Base-by-base conservation (phyloP, 345 rosid genomes). In the Eucalyptus regnans region DNA sequence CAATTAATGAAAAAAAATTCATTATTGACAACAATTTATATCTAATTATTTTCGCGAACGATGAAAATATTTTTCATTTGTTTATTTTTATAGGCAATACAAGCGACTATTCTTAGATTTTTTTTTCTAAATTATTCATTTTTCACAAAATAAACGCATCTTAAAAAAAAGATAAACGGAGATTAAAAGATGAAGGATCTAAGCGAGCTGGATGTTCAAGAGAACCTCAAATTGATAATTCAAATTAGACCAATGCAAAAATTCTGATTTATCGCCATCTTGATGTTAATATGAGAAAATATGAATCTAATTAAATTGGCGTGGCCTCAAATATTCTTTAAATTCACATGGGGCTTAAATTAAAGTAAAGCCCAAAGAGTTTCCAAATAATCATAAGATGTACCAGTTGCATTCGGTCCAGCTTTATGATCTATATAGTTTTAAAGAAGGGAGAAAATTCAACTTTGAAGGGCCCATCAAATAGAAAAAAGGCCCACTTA, bases 111-210 rank as follows among this genome's bases (percentile, higher is more conserved):
- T 56, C 7, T 50, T 50, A 50, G 17, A 6, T 5, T 50, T 18
- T 54, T 54, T 51, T 54, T 56, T 8, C 1, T 1, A 22, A 54
- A 56, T 9, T 56, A 56, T 56, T 56, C 12, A 56, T 0, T 56
- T 23, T 56, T 5, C 1, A 0, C 0, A 0, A 60, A 60, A 27
- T 20, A 27, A 60, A 60, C 0, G 2, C 0, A 60, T 12, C 66
- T 0, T 27, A 3, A 60, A 6, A 60, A 29, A 29, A 14, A 64
- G 37, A 29, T 64, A 64, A 64, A 64, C 1, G 5, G 14, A 64
- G 37, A 20, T n/a, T 64, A 33, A 17, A 15, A 62, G 31, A 62
- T 62, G 68, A 62, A 62, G 31, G 14, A 15, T 62, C 68, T 62
- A 1, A 62, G 68, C 68, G 31, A 62, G 33, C 16, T 5, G 33